Evolutionary conservation across 257 asterid species (phyloP).

Genomic region (Lantana camara): DNA sequence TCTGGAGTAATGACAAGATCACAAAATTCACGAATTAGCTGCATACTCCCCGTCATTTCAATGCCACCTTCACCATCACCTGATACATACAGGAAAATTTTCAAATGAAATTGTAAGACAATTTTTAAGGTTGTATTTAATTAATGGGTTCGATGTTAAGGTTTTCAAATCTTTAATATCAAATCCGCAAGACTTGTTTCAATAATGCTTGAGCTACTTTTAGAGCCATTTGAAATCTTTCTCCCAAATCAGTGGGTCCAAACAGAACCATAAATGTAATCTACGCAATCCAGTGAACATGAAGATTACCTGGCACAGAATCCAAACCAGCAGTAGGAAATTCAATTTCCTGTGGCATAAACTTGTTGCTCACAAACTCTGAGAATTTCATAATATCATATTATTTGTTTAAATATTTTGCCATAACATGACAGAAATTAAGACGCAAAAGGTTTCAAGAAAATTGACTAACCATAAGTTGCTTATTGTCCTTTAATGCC

Average conservation of each 20-base stretch:
- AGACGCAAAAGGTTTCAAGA: conserved; percentile 13
- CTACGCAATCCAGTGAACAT: background rate
- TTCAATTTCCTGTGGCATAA: conserved; percentile 93
- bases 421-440: conserved; percentile 8
- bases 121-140: background rate
- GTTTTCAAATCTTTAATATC: too few relatives aligned
- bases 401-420: conserved; percentile 30
- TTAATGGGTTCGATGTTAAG: too few relatives aligned
- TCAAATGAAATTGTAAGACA: background rate
- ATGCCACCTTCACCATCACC: conserved; percentile 96
- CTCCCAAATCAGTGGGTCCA: too few relatives aligned
- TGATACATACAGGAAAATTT: conserved; percentile 28
- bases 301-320: conserved; percentile 79
- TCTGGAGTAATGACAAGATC: conserved; percentile 65
- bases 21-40: conserved; percentile 78
- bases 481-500: conserved; percentile 62
- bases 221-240: too few relatives aligned
- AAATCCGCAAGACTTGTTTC: too few relatives aligned
- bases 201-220: too few relatives aligned
- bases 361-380: conserved; percentile 72
- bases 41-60: conserved; percentile 94
- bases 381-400: conserved; percentile 38
- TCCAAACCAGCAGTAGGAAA: conserved; percentile 89
- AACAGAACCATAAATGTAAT: too few relatives aligned
- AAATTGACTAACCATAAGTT: conserved; percentile 71